These are phyloP conservation scores for Pseudogymnoascus sp. DNA, from an alignment of 2,329 filamentous ascomycete genomes.

Conservation along the genomic window DNA sequence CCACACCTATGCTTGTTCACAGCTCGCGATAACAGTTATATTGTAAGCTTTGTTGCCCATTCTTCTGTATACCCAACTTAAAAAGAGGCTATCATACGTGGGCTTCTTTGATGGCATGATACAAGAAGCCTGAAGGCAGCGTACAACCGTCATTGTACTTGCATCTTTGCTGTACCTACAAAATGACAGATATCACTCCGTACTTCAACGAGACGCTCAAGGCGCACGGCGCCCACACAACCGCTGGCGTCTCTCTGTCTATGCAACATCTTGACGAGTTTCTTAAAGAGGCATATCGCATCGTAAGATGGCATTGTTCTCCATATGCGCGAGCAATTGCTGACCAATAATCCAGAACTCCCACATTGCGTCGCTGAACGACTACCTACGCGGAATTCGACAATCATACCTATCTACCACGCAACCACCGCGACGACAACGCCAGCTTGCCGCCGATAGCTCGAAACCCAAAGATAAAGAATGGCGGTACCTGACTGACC, in stretches of 20 bases:
- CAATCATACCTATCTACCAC: conserved; percentile 86
- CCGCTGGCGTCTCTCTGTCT: conserved; percentile 27
- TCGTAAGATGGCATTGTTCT: conserved; percentile 49
- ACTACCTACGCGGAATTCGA: conserved; percentile 74
- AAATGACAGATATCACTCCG: conserved; percentile 58
- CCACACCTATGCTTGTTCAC: background rate
- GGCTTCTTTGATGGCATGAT: background rate
- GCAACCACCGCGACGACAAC: conserved; percentile 47
- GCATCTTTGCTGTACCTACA: background rate
- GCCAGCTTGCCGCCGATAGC: background rate
- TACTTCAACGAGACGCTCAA: conserved; percentile 62
- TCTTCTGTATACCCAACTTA: background rate
- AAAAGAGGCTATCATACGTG: background rate
- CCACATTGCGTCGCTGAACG: conserved; percentile 73
- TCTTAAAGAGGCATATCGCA: conserved; percentile 86
- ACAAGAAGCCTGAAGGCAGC: background rate
- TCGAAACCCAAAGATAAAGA: conserved; percentile 21
- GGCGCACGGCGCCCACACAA: conserved; percentile 46
- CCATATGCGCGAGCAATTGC: conserved; percentile 14
- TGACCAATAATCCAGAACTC: conserved; percentile 54
- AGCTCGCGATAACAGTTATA: background rate
- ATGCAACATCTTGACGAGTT: conserved; percentile 69
- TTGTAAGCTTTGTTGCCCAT: background rate
- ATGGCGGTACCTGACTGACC: conserved; percentile 54
- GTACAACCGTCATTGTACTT: background rate